A percentile compares a stretch with the other conserved stretches of the same genome.
Evolutionary conservation across 139 green algal genomes (phyloP).

Genomic region (Pseudopediastrum boryanum): DNA sequence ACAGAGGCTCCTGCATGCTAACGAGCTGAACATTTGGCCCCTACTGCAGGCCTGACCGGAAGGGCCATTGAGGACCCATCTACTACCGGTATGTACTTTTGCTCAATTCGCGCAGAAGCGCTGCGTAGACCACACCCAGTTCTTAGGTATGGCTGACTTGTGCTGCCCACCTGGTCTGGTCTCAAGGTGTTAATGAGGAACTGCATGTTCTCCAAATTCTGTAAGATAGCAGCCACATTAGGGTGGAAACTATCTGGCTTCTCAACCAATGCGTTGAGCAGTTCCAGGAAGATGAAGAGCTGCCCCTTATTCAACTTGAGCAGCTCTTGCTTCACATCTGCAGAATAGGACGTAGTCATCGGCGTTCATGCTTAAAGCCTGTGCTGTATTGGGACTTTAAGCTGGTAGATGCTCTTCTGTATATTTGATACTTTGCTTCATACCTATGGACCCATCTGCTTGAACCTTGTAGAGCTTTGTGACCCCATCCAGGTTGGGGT

Average conservation of each 20-base stretch:
- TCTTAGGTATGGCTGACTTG: not conserved
- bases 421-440: too few relatives aligned
- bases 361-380: too few relatives aligned
- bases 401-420: too few relatives aligned
- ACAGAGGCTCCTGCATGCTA: too few relatives aligned
- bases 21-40: not conserved
- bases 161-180: constrained; percentile 43
- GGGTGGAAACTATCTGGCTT: constrained; percentile 32
- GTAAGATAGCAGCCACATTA: constrained; percentile 39
- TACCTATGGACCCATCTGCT: too few relatives aligned
- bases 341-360: too few relatives aligned
- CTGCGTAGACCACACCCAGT: not conserved
- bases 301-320: constrained; percentile 41
- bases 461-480: too few relatives aligned
- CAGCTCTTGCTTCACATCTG: constrained; percentile 57
- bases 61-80: not conserved
- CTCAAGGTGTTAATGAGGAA: constrained; percentile 50
- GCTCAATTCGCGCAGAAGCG: not conserved
- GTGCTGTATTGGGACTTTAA: too few relatives aligned
- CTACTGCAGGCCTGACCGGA: not conserved
- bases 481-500: too few relatives aligned
- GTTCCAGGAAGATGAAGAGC: constrained; percentile 56
- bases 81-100: not conserved
- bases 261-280: constrained; percentile 43
- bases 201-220: constrained; percentile 49